phyloP scores from a whole-genome alignment of 2,329 filamentous ascomycete genomes.

The Tothia fuscella region DNA sequence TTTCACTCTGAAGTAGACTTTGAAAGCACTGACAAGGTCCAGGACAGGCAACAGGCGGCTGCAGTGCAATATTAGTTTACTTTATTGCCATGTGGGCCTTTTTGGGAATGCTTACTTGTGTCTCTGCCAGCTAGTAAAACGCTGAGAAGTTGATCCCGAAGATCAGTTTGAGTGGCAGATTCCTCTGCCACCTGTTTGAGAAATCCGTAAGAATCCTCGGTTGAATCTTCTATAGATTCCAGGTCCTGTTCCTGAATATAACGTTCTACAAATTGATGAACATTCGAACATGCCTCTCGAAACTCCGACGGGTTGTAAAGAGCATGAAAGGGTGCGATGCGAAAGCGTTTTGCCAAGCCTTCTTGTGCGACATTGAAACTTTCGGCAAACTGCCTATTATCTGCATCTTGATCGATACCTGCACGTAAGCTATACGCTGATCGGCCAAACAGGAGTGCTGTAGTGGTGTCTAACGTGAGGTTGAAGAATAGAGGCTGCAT shows the following conservation, averaged over 20 bases:
- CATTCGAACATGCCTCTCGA: slow-evolving; percentile 22
- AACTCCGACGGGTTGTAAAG: slow-evolving; percentile 21
- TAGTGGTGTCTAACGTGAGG: slow-evolving; percentile 54
- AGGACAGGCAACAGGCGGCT: slow-evolving; percentile 8
- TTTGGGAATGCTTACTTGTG: slow-evolving; percentile 24
- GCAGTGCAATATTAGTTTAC: neutral
- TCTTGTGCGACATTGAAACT: slow-evolving; percentile 6
- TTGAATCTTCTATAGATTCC: slow-evolving; percentile 18
- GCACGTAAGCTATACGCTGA: slow-evolving; percentile 15
- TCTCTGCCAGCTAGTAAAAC: slow-evolving; percentile 41
- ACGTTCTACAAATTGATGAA: slow-evolving; percentile 36
- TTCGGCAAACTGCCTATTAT: slow-evolving; percentile 4
- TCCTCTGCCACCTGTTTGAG: slow-evolving; percentile 35
- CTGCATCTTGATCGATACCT: slow-evolving; percentile 17
- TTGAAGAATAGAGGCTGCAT: slow-evolving; percentile 52
- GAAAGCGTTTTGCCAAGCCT: neutral
- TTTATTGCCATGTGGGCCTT: neutral
- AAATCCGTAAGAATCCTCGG: slow-evolving; percentile 32
- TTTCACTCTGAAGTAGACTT: neutral
- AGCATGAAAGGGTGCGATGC: neutral
- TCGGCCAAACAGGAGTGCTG: slow-evolving; percentile 54
- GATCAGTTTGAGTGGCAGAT: slow-evolving; percentile 33
- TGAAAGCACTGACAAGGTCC: slow-evolving; percentile 16
- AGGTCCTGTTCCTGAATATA: slow-evolving; percentile 30
- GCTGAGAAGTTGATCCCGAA: slow-evolving; percentile 39